Base-by-base conservation (phyloP, 1,139 yeast species). In the Starmera stellimalicola region DNA sequence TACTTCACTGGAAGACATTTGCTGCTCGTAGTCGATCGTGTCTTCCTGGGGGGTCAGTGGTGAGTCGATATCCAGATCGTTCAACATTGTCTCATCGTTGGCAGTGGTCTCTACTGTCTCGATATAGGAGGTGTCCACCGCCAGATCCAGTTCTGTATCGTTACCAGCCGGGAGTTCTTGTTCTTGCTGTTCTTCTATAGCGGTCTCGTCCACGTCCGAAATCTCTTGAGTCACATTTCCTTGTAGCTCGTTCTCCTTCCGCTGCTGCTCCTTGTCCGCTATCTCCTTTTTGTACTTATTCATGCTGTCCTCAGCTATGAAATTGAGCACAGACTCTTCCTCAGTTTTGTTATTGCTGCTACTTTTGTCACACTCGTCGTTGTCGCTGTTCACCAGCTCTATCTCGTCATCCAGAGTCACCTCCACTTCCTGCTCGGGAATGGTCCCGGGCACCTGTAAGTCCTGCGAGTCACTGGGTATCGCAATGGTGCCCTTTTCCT, bases 171-270 rank as follows among this genome's bases (percentile, higher is more conserved):
- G 11, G 7, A 22, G 25, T 8, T 22, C 11, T 15, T 8, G 25
- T 22, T 12, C 33, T 26, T 31, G 36, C 24, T 9, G 18, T 16
- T 15, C 16, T 23, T 17, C 16, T 7, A n/a, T 29, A 7, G 33
- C 33, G 17, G 37, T 39, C 6, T 36, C 38, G 17, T 48, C 52
- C 29, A 48, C 42, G 31, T 48, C 52, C 4, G 51, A 44, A 2
- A 48, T 19, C 1, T 48, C 52, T 26, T 48, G 51, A 3, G 52
- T 47, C 2, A 48, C 29, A 26, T 48, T 41, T 3, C 22, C 38
- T 23, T 6, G 6, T 23, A n/a, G 26, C 14, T 9, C 9, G 10
- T 23, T 23, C 14, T 23, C 10, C 26, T 23, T 8, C 26, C 14
- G 23, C 11, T 20, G 23, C 10, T 8, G 23, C 23, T 20, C 11